Evolutionary conservation across 129 eudicot genomes (phyloP).

Genomic region (Flaveria brownii): DNA sequence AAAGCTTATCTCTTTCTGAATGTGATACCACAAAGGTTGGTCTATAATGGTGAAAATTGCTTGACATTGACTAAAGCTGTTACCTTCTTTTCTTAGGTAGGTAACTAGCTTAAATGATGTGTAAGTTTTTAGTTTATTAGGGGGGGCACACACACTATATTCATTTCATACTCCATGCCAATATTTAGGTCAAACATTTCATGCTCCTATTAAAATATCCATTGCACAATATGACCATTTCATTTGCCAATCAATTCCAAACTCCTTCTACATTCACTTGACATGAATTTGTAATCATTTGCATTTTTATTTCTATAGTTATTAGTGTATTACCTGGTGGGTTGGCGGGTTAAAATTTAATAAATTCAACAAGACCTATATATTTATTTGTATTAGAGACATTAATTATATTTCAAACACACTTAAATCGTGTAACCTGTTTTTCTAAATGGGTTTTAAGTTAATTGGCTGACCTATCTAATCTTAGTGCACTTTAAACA

Average conservation of each 20-base stretch:
- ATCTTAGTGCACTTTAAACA: neutral
- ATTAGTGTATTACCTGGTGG: neutral
- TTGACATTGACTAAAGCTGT: conserved; percentile 37
- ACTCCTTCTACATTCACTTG: conserved; percentile 17
- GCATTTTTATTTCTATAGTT: neutral
- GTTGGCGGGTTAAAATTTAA: neutral
- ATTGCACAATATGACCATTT: conserved; percentile 16
- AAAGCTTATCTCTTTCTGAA: conserved; percentile 38
- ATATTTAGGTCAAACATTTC: conserved; percentile 37
- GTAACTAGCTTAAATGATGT: conserved; percentile 39
- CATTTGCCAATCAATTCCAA: neutral
- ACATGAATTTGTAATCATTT: conserved; percentile 1
- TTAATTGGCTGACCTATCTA: too few relatives aligned
- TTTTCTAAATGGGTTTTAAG: neutral
- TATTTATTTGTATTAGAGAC: neutral
- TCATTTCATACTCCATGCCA: conserved; percentile 16
- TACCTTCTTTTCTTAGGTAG: conserved; percentile 31
- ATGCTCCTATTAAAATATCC: conserved; percentile 19
- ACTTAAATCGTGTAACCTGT: neutral
- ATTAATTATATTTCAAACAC: neutral
- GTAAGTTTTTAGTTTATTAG: conserved; percentile 30
- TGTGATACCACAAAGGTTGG: conserved; percentile 34
- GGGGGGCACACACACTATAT: conserved; percentile 25
- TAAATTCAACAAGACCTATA: neutral
- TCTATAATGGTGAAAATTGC: conserved; percentile 32